phyloP scores from a whole-genome alignment of 495 filamentous ascomycete genomes.

The Annulohypoxylon nitens region DNA sequence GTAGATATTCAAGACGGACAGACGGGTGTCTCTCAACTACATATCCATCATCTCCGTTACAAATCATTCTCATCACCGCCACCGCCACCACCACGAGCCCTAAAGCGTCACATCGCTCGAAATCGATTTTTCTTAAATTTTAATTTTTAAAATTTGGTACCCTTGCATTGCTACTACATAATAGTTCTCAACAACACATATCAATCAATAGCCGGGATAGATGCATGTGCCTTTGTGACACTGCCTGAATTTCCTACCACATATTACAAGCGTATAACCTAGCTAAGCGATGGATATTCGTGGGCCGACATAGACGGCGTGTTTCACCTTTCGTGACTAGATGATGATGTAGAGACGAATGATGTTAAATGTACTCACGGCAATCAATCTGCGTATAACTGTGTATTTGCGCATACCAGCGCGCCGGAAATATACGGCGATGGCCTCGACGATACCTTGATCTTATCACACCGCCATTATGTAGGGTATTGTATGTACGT shows the following conservation, averaged over 20 bases:
- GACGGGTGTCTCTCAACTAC: neutral
- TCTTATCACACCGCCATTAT: slow-evolving; percentile 47
- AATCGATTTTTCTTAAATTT: slow-evolving; percentile 4
- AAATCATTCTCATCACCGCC: slow-evolving; percentile 3
- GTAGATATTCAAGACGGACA: slow-evolving; percentile 3
- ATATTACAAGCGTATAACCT: neutral
- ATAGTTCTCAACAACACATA: slow-evolving; percentile 14
- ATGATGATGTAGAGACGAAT: slow-evolving; percentile 11
- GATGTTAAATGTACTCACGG: slow-evolving; percentile 1
- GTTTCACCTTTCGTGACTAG: slow-evolving; percentile 36
- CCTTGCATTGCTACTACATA: slow-evolving; percentile 16
- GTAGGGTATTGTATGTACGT: slow-evolving; percentile 10
- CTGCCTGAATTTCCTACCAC: slow-evolving; percentile 22
- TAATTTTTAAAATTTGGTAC: neutral
- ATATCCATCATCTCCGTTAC: slow-evolving; percentile 7
- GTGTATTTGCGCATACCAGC: neutral
- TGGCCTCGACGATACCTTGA: slow-evolving; percentile 22
- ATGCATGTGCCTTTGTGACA: slow-evolving; percentile 37
- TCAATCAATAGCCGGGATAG: slow-evolving; percentile 20
- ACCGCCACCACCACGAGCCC: slow-evolving; percentile 2
- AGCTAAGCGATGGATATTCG: slow-evolving; percentile 26
- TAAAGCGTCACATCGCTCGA: slow-evolving; percentile 4
- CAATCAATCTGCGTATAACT: neutral
- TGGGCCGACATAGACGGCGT: slow-evolving; percentile 34
- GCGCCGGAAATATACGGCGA: slow-evolving; percentile 13